Evolutionary conservation across 305 asterid species (phyloP), one percentile per base, ranked within the genome.

Genomic region (Fraxinus albicans): DNA sequence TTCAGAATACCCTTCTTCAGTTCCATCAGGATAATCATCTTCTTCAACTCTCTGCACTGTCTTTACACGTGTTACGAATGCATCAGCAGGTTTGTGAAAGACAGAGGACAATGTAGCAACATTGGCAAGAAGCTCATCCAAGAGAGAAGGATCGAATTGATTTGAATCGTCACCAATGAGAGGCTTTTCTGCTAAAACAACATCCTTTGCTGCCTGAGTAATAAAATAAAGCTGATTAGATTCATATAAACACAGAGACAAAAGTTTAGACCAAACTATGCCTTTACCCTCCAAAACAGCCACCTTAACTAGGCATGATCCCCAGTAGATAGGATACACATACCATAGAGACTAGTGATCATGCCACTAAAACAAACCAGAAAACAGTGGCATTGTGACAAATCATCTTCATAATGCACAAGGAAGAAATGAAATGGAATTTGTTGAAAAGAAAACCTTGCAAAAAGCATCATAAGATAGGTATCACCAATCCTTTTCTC

Each of bases 141-240:
- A 89, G 35, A 96, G 95, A 85, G 98, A 93, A 85, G 98, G 89
- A 55, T 96, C 99, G 47, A 95, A 92, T 87, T 88, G 98, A 84
- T 95, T 96, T 10, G 98, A 95, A 90, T 95, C 98, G 81, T 96
- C 99, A 83, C 98, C 91, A 63, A 96, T 96, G 86, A 96, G 97
- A 8, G 99, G 99, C 90, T 96, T 96, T 89, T 96, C 99, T 78
- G 98, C 98, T 86, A 96, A 87, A 82, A 96, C 99, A 74, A 96
- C 97, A 92, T 96, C 98, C 90, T 96, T 96, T 55, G 99, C 98
- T 75, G 99, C 99, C 99, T 96, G 96, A 86, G 86, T 83, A 79
- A 81, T 36, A 67, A 83, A 65, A 82, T 60, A 19, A 80, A 36
- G 42, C 29, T 6, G 60, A 74, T 79, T 75, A 72, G 53, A 53